These are phyloP conservation scores for Yamadazyma akitaensis DNA, from an alignment of 805 yeast species.

Conservation along the genomic window DNA sequence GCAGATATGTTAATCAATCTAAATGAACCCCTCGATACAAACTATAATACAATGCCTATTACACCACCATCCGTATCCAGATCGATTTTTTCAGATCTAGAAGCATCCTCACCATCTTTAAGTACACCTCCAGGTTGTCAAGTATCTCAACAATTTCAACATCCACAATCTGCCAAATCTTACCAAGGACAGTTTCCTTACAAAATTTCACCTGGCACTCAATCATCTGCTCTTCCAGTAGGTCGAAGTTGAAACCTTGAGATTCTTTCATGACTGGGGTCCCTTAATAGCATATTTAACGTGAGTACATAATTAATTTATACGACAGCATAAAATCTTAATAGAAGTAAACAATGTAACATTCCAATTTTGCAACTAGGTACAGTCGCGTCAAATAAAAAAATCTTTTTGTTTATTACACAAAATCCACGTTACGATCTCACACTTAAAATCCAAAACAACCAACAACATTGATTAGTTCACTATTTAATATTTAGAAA, in stretches of 20 bases:
- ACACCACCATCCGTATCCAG: conserved; percentile 15
- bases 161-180: background rate
- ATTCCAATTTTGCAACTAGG: background rate
- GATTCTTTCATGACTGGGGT: background rate
- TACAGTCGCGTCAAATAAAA: background rate
- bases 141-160: background rate
- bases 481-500: background rate
- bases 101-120: conserved; percentile 12
- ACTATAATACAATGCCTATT: conserved; percentile 1
- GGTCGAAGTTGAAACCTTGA: background rate
- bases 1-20: conserved; percentile 7
- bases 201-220: background rate
- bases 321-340: background rate
- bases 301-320: background rate
- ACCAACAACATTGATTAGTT: background rate
- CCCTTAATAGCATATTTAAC: background rate
- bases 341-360: background rate
- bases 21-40: conserved; percentile 1
- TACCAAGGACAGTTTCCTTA: background rate
- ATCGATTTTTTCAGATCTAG: conserved; percentile 12
- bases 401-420: conserved; percentile 5
- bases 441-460: conserved; percentile 1
- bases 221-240: background rate
- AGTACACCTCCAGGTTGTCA: conserved; percentile 9
- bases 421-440: conserved; percentile 8